Evolutionary conservation across 1,139 yeast species (phyloP).

Genomic region (Suhomyces terraborum): DNA sequence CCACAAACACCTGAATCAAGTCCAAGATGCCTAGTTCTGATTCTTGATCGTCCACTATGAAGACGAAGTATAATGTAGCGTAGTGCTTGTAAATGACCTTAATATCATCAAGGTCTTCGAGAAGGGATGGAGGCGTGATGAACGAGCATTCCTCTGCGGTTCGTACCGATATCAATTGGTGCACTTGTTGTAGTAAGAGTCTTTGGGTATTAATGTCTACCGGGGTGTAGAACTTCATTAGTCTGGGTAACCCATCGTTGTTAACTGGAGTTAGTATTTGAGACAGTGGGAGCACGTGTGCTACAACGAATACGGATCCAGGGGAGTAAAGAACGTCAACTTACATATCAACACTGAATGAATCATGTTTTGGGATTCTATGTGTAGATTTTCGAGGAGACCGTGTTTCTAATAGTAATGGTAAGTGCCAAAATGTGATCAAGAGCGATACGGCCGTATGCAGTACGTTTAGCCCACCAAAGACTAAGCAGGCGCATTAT

Average conservation of each 20-base stretch:
- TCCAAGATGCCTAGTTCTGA: slow-evolving; percentile 92
- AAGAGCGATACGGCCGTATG: no score
- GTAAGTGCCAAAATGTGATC: no score
- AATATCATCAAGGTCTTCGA: slow-evolving; percentile 74
- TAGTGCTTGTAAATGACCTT: slow-evolving; percentile 92
- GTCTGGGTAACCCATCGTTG: slow-evolving; percentile 88
- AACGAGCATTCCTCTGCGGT: slow-evolving; percentile 77
- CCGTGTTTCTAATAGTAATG: no score
- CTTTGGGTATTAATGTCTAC: slow-evolving; percentile 79
- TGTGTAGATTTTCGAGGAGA: neutral
- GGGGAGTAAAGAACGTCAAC: no score
- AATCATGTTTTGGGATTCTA: slow-evolving; percentile 52
- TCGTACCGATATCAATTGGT: slow-evolving; percentile 67
- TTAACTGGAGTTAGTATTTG: slow-evolving; percentile 53
- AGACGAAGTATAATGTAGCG: slow-evolving; percentile 92
- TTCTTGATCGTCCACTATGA: slow-evolving; percentile 94
- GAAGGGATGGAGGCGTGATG: slow-evolving; percentile 74
- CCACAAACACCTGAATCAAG: slow-evolving; percentile 94
- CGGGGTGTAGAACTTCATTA: slow-evolving; percentile 90
- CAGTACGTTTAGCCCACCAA: no score
- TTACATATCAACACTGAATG: slow-evolving; percentile 85
- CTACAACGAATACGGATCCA: no score
- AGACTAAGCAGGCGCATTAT: no score
- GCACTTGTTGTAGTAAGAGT: slow-evolving; percentile 71
- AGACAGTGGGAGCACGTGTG: no score